Base-by-base conservation (phyloP, 768 basidiomycete genomes). In the Megacollybia marginata region DNA sequence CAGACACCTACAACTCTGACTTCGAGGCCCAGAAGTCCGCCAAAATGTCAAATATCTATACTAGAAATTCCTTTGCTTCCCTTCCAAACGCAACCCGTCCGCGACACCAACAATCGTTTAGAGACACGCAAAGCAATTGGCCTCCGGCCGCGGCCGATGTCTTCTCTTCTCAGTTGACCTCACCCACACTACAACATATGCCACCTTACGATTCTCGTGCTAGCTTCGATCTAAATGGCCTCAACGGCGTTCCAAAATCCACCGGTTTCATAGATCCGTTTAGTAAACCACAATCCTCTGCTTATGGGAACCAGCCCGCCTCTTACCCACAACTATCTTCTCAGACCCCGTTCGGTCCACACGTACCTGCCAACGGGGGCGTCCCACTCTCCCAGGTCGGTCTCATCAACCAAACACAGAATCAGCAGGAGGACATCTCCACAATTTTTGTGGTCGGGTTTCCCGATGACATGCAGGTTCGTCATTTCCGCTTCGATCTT, bases 381-480 rank as follows among this genome's bases (percentile, higher is more conserved):
- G 23, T 28, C 23, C 23, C 23, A 28, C 6, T 28, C 23, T 63
- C 72, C 45, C 71, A 65, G 16, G 60, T 18, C 5, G 31, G 42
- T 44, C 8, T 19, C 13, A 45, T 45, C 18, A 40, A 40, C 18
- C 28, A 19, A 31, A 16, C 46, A 13, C 31, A 20, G 4, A 44
- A 45, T 32, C 49, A 60, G 16, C 80, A 81, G 51, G 94, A 96
- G 65, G 92, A 95, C 59, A 96, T 96, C 44, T 93, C 88, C 10
- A 96, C 93, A 5, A 94, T 96, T 55, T 99, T 99, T 55, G 94
- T 99, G 3, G 95, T 98, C 23, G 96, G 96, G 0, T 99, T 99
- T 64, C 96, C 96, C 4, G 96, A 99, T 50, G 96, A 99, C 60
- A 97, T 98, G 90, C 85, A 88, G 79, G 93, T 91, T 58, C 55